Evolutionary conservation across 2,329 filamentous ascomycete species (phyloP), one percentile per base, ranked within the genome.

Genomic region (Aspergillus alliaceus): DNA sequence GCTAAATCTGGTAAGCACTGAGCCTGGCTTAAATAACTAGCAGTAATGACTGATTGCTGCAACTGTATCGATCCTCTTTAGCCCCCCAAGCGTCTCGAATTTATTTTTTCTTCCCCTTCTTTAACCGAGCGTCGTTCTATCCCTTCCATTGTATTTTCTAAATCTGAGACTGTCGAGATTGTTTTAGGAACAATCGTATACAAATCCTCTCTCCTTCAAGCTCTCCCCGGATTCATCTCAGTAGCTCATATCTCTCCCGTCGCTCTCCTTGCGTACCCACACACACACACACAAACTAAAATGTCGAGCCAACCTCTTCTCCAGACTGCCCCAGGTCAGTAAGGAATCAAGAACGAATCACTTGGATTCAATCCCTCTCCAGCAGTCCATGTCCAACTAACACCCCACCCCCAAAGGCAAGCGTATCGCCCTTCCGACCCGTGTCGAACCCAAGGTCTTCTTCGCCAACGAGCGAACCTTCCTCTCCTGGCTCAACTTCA

Each of bases 381-480:
- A n/a, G n/a, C n/a, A n/a, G n/a, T n/a, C n/a, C n/a, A n/a, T n/a
- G 14, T 15, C n/a, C 29, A 54, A 40, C 62, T 59, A 61, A 64
- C 35, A 48, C 22, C 4, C 2, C 6, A 15, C 18, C 9, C n/a
- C 14, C 9, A 22, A 32, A 96, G 93, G 93, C 84, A 99, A 99
- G 82, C 91, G 93, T 74, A 98, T 99, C 75, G 93, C 95, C 70
- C 91, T 99, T 64, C 95, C 95, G 57, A 97, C 93, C 59, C 92
- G 95, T 66, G 93, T 99, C 77, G 95, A 99, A 79, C 95, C 95
- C 69, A 99, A 99, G 80, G 95, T 99, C 82, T 99, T 98, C 86
- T 99, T 99, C 83, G 95, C 95, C 79, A 99, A 99, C 83, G 95
- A 99, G 81, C 91, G 95, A 63, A 99, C 95, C 62, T 99, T 99